These are phyloP conservation scores for Metschnikowia aberdeeniae DNA, from an alignment of 805 yeast species.

Conservation along the genomic window DNA sequence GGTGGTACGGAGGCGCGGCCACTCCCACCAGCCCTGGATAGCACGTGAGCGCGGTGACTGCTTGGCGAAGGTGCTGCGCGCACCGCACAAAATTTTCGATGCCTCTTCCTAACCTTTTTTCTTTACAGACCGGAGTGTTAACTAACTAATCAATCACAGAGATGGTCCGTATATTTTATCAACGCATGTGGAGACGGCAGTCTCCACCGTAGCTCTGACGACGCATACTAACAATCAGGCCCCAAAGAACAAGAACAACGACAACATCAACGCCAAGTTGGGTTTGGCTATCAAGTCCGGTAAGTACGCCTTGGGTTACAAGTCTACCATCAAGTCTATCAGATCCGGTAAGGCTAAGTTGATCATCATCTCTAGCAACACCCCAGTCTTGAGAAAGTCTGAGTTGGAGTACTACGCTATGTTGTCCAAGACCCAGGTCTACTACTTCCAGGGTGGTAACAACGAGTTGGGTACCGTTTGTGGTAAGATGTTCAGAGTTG, in stretches of 20 bases:
- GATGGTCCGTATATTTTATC: conserved; percentile 80
- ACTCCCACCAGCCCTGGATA: conserved; percentile 4
- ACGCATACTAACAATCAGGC: conserved; percentile 61
- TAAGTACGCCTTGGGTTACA: conserved; percentile 99
- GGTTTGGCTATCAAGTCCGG: conserved; percentile 98
- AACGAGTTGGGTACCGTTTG: conserved; percentile 99
- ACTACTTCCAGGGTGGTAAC: conserved; percentile 99
- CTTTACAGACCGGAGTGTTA: conserved; percentile 87
- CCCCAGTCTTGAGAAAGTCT: conserved; percentile 99
- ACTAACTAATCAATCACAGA: conserved; percentile 51
- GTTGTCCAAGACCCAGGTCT: conserved; percentile 95
- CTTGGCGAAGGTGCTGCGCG: conserved; percentile 10
- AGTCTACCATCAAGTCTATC: conserved; percentile 95
- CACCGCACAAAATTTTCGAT: conserved; percentile 12
- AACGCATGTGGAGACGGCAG: background rate
- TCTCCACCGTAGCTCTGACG: background rate
- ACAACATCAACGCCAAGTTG: conserved; percentile 96
- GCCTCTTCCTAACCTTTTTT: background rate
- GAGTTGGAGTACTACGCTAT: conserved; percentile 99
- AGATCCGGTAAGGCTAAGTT: conserved; percentile 99
- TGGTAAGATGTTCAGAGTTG: conserved; percentile 99
- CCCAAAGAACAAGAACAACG: conserved; percentile 92
- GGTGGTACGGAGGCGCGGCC: background rate
- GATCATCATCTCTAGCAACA: conserved; percentile 96
- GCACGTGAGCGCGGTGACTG: conserved; percentile 16